Conservation (phyloP, 2,329 filamentous ascomycete genomes). For the Ceratocystis cubensis region DNA sequence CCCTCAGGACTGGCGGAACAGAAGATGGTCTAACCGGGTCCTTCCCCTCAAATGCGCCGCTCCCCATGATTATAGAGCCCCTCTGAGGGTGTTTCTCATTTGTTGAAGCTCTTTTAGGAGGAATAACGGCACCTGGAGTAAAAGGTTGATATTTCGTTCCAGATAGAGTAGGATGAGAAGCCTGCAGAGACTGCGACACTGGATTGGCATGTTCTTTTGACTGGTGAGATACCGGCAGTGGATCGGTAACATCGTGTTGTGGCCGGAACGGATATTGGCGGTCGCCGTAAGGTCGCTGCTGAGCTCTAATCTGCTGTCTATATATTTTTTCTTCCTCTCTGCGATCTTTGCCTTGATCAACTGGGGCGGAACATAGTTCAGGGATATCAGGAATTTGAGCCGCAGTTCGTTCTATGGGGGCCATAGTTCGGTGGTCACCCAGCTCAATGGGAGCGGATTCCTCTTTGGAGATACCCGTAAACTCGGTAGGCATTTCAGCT, state of each 20-base stretch:
- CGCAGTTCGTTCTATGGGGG: conserved; percentile 25
- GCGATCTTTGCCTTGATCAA: background rate
- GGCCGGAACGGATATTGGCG: conserved; percentile 22
- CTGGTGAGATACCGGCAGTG: background rate
- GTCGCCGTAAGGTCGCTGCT: conserved; percentile 13
- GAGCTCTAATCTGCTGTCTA: background rate
- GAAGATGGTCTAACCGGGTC: background rate
- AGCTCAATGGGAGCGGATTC: conserved; percentile 38
- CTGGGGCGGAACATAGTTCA: conserved; percentile 30
- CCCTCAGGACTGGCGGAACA: background rate
- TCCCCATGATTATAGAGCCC: background rate
- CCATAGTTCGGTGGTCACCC: conserved; percentile 30
- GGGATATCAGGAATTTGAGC: conserved; percentile 24
- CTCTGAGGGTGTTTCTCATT: background rate
- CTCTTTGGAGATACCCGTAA: conserved; percentile 31
- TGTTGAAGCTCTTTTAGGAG: background rate
- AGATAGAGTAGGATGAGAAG: background rate
- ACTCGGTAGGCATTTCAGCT: conserved; percentile 37
- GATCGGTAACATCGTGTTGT: background rate
- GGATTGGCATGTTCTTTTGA: background rate
- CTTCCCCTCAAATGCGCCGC: background rate
- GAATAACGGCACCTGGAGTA: background rate
- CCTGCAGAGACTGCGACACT: background rate
- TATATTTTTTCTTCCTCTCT: conserved; percentile 12
- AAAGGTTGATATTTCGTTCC: conserved; percentile 15